phyloP scores from a whole-genome alignment of 129 eudicot species.

The Artemisia tridentata region DNA sequence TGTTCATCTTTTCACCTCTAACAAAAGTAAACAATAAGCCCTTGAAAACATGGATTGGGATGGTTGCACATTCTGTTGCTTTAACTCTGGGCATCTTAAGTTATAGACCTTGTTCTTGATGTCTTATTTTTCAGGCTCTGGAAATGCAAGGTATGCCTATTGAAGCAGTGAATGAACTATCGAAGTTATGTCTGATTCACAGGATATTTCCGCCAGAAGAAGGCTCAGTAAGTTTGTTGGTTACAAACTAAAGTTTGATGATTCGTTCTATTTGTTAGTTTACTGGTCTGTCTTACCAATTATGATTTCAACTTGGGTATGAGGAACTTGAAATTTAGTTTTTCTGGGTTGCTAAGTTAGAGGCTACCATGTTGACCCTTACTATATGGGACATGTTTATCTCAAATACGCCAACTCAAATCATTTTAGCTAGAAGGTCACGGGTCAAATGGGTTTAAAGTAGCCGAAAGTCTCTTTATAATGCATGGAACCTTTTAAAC shows the following conservation, averaged over 20 bases:
- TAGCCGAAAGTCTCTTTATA: no score
- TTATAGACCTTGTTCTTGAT: constrained; percentile 15
- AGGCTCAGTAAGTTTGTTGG: constrained; percentile 61
- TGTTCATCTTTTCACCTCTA: neutral
- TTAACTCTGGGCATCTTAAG: neutral
- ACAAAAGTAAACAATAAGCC: neutral
- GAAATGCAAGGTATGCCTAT: constrained; percentile 85
- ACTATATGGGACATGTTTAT: no score
- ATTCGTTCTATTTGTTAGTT: neutral
- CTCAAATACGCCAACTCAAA: no score
- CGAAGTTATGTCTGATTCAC: constrained; percentile 73
- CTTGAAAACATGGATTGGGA: neutral
- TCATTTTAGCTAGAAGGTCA: no score
- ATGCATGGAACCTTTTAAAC: no score
- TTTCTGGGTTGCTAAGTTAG: no score
- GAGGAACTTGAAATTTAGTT: neutral
- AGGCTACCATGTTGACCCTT: no score
- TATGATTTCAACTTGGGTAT: neutral
- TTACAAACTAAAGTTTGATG: constrained; percentile 6
- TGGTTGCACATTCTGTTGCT: neutral
- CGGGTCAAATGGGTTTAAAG: no score
- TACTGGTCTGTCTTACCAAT: neutral
- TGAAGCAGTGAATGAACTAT: constrained; percentile 70
- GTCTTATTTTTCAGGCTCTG: constrained; percentile 60
- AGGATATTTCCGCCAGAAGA: constrained; percentile 85